These are phyloP conservation scores for Neoarthrinium moseri DNA, from an alignment of 2,329 filamentous ascomycete genomes.

Conservation along the genomic window DNA sequence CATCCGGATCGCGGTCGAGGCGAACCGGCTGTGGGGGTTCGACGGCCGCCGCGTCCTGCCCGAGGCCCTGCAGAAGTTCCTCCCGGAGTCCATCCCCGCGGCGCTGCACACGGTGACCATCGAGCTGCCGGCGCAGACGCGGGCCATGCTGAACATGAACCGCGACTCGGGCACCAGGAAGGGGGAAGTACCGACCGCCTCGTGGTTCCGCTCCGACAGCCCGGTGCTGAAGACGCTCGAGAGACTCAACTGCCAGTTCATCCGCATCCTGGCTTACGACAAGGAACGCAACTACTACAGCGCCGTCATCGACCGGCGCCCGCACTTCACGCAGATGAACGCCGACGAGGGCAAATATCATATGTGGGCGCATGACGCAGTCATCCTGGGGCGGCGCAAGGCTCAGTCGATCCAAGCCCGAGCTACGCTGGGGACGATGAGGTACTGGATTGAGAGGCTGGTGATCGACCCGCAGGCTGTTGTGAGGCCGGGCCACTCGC, in stretches of 20 bases:
- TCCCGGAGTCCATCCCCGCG: constrained; percentile 14
- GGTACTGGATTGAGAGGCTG: constrained; percentile 8
- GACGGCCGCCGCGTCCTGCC: constrained; percentile 28
- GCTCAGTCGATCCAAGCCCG: constrained; percentile 12
- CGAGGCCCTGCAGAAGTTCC: constrained; percentile 35
- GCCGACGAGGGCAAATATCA: background rate
- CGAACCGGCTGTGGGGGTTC: constrained; percentile 31
- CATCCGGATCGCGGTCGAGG: constrained; percentile 41
- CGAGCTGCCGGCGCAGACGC: constrained; percentile 33
- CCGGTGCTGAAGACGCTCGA: constrained; percentile 29
- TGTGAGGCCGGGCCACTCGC: too few species aligned
- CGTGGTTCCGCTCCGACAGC: constrained; percentile 30
- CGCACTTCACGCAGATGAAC: constrained; percentile 15
- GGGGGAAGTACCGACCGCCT: constrained; percentile 25
- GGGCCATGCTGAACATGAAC: constrained; percentile 7
- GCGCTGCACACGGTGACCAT: constrained; percentile 42
- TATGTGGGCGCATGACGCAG: constrained; percentile 17
- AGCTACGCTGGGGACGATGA: constrained; percentile 7
- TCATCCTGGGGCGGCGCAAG: constrained; percentile 15
- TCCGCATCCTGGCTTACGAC: constrained; percentile 34
- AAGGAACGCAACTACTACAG: constrained; percentile 14
- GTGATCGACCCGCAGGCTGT: too few species aligned
- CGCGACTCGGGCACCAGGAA: background rate
- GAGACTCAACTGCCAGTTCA: constrained; percentile 31
- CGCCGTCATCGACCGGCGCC: constrained; percentile 19